phyloP scores from a whole-genome alignment of 2,329 filamentous ascomycete genomes.

The Nothophaeocryptopus gaeumannii region DNA sequence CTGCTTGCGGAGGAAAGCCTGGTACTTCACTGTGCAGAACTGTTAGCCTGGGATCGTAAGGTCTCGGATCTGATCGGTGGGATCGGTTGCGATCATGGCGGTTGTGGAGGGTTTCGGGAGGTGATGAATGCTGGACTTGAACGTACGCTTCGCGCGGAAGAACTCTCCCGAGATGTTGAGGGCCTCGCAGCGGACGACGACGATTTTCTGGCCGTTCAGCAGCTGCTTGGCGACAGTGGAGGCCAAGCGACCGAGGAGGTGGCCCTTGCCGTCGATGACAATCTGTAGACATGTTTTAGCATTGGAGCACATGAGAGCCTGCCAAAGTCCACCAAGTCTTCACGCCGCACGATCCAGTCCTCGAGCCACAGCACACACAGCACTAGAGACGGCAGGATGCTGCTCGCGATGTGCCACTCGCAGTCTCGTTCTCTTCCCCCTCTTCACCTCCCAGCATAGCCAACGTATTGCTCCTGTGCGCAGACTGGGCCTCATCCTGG shows the following conservation, averaged over 20 bases:
- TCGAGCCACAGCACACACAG: neutral
- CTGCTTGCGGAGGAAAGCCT: slow-evolving; percentile 99
- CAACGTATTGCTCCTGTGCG: no score
- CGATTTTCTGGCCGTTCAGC: slow-evolving; percentile 98
- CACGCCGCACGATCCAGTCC: no score
- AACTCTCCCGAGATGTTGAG: slow-evolving; percentile 99
- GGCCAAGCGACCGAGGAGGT: slow-evolving; percentile 98
- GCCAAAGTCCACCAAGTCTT: no score
- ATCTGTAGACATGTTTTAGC: slow-evolving; percentile 55
- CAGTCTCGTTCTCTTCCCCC: no score
- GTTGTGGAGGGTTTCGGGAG: neutral
- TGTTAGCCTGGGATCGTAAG: slow-evolving; percentile 8
- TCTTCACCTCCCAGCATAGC: no score
- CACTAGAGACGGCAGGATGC: neutral
- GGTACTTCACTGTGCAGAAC: slow-evolving; percentile 87
- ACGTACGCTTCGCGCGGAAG: slow-evolving; percentile 99
- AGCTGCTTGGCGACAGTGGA: slow-evolving; percentile 98
- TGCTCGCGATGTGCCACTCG: no score
- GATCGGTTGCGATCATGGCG: neutral
- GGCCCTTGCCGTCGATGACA: slow-evolving; percentile 99
- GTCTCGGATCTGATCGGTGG: neutral
- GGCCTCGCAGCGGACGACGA: slow-evolving; percentile 96
- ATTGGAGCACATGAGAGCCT: neutral
- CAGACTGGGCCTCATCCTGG: no score
- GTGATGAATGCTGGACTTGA: slow-evolving; percentile 22